phyloP scores from a whole-genome alignment of 176 grass and related monocot species.

The Eragrostis curvula region DNA sequence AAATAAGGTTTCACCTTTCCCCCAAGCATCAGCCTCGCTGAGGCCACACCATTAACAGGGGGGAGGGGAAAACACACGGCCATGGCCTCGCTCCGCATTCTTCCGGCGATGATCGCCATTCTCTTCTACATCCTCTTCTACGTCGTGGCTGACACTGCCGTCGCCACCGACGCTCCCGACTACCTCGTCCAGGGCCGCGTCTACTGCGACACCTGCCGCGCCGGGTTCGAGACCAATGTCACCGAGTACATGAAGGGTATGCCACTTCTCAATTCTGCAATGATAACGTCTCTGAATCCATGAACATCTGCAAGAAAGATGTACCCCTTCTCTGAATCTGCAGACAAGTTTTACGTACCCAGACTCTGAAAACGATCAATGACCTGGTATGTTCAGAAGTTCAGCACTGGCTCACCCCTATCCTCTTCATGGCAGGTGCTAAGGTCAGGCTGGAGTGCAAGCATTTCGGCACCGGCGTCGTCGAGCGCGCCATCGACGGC shows the following conservation, averaged over 20 bases:
- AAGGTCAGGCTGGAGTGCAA: constrained; percentile 87
- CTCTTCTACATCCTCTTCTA: constrained; percentile 55
- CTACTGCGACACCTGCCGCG: constrained; percentile 89
- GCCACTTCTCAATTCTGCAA: neutral
- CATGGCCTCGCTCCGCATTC: constrained; percentile 63
- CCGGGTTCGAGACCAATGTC: constrained; percentile 77
- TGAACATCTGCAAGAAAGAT: neutral
- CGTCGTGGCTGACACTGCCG: constrained; percentile 14
- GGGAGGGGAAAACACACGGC: constrained; percentile 37
- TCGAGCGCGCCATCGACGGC: constrained; percentile 52
- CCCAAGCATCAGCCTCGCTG: neutral
- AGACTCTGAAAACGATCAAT: neutral
- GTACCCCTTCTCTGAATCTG: neutral
- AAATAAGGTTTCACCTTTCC: constrained; percentile 4
- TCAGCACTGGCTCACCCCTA: neutral
- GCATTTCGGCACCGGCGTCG: constrained; percentile 37
- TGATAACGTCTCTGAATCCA: neutral
- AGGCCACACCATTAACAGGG: constrained; percentile 1
- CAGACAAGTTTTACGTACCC: neutral
- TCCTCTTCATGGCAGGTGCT: constrained; percentile 47
- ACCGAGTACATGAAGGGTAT: constrained; percentile 73
- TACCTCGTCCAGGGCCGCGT: constrained; percentile 72
- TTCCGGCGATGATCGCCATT: constrained; percentile 20
- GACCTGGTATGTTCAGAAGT: neutral
- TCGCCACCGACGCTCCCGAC: constrained; percentile 26